Conservation (phyloP, 306 rosid genomes). For the Benincasa hispida region DNA sequence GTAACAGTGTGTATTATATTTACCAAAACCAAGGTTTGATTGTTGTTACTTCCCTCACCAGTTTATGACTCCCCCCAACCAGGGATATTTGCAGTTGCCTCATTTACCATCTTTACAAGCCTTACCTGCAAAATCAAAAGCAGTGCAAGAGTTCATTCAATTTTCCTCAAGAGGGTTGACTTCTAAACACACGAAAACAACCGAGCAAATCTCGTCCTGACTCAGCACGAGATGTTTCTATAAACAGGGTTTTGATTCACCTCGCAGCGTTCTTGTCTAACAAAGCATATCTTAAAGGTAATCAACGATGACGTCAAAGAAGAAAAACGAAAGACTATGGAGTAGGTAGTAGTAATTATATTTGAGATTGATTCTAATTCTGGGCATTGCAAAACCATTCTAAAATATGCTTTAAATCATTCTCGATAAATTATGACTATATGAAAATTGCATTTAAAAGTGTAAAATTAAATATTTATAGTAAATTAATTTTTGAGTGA, state of each 20-base stretch:
- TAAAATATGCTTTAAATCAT: too few relatives aligned
- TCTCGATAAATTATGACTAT: too few relatives aligned
- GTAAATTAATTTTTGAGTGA: too few relatives aligned
- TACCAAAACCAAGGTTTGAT: background rate
- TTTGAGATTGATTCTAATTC: too few relatives aligned
- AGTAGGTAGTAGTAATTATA: background rate
- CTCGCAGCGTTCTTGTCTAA: background rate
- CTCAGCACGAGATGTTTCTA: background rate
- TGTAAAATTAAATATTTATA: too few relatives aligned
- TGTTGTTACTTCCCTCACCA: background rate
- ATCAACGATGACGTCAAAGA: background rate
- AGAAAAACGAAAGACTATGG: background rate
- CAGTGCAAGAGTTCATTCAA: background rate
- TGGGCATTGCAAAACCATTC: too few relatives aligned
- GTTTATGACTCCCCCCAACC: constrained; percentile 36
- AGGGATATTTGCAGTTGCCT: constrained; percentile 52
- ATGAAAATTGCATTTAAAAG: too few relatives aligned
- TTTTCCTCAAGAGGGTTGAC: background rate
- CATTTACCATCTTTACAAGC: constrained; percentile 58
- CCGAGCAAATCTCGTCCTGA: too few relatives aligned
- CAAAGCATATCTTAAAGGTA: background rate
- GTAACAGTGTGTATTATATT: background rate
- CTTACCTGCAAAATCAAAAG: constrained; percentile 29
- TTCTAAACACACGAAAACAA: background rate
- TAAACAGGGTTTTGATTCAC: background rate